A percentile compares a stretch with the other conserved stretches of the same genome.
Conservation (phyloP, 495 filamentous ascomycete genomes). For the Amniculicola lignicola region DNA sequence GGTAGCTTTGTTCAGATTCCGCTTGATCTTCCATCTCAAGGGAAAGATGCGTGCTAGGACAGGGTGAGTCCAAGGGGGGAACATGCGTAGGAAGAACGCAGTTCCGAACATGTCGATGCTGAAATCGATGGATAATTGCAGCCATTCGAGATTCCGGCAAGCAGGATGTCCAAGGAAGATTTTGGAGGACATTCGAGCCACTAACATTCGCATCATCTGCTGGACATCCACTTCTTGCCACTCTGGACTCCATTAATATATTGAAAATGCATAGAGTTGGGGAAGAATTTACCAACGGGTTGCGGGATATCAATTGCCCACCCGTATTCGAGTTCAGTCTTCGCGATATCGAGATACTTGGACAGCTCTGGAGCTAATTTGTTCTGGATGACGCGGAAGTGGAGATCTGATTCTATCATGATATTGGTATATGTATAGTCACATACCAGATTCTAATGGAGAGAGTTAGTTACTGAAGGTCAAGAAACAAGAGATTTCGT, state of each 20-base stretch:
- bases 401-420: too few species aligned
- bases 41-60: conserved; percentile 12
- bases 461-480: too few species aligned
- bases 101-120: conserved; percentile 13
- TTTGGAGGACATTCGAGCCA: conserved; percentile 21
- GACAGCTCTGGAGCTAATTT: conserved; percentile 16
- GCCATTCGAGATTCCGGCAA: conserved; percentile 24
- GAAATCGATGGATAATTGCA: conserved; percentile 15
- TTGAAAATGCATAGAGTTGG: neutral
- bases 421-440: too few species aligned
- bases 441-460: too few species aligned
- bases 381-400: conserved; percentile 20
- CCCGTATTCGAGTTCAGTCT: conserved; percentile 10
- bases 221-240: conserved; percentile 28
- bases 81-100: conserved; percentile 18
- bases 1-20: conserved; percentile 10
- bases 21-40: neutral
- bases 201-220: conserved; percentile 15
- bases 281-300: conserved; percentile 7
- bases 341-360: conserved; percentile 10
- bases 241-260: neutral
- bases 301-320: conserved; percentile 13
- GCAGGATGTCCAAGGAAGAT: conserved; percentile 21
- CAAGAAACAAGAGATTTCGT: too few species aligned
- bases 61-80: conserved; percentile 19